Base-by-base conservation (phyloP, 768 basidiomycete species). In the Lactarius indigo region DNA sequence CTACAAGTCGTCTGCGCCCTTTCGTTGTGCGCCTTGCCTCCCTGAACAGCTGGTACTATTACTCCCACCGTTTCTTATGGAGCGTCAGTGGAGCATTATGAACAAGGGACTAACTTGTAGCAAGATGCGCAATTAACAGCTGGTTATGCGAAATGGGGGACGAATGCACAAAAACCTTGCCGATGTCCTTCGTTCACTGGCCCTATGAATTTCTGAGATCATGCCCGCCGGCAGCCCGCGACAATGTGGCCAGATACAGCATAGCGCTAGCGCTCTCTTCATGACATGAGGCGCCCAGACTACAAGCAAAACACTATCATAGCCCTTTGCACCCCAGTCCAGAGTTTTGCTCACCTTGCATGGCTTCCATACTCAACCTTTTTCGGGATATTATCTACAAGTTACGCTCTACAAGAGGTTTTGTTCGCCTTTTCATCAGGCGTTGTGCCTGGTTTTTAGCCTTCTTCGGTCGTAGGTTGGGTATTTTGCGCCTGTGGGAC, bases 401-500 rank as follows among this genome's bases (percentile, higher is more conserved):
- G 35, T 37, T 65, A 35, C 64, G 64, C n/a, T 13, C 33, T 60
- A n/a, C 31, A 18, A 42, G 26, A 57, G 26, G n/a, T 56, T 39
- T 47, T 18, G 31, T 55, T 30, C 13, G 13, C 7, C 31, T n/a
- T 26, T 31, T 35, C 26, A 37, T 52, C 2, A 30, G 4, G 54
- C 54, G 33, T 31, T 56, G 54, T 41, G 55, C 55, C 18, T 50
- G 39, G 31, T 26, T 60, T 31, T 65, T 65, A n/a, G 20, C 59
- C 23, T 26, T 56, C 41, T 54, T 65, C 7, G 23, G 59, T 60
- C 64, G 64, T 31, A 56, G 41, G 52, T 65, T 61, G 12, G 15
- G 30, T 20, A 8, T 13, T 6, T 65, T 39, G 52, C 52, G 52
- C 12, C 42, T n/a, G 13, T 9, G 37, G 28, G 17, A 5, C n/a